Evolutionary conservation across 1,139 yeast species (phyloP).

Genomic region (Nakaseomyces glabratus): DNA sequence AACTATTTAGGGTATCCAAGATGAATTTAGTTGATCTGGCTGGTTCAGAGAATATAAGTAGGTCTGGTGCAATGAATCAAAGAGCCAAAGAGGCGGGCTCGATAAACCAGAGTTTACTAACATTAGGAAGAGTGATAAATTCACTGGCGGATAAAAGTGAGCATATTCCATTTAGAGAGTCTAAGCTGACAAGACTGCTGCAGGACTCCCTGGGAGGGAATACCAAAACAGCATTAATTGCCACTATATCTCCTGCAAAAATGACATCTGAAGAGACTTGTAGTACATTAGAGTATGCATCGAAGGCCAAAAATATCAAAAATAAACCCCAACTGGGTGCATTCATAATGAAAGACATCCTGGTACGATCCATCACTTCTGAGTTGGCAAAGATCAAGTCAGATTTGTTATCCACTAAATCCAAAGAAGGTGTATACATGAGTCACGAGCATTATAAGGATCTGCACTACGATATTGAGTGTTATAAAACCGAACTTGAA

Average conservation of each 20-base stretch:
- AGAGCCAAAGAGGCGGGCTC: slow-evolving; percentile 63
- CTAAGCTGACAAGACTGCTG: slow-evolving; percentile 51
- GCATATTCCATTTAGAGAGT: slow-evolving; percentile 59
- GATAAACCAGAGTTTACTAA: slow-evolving; percentile 54
- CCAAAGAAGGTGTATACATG: slow-evolving; percentile 55
- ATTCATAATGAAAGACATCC: slow-evolving; percentile 41
- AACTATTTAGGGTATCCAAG: slow-evolving; percentile 47
- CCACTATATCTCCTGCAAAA: slow-evolving; percentile 61
- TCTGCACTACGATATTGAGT: slow-evolving; percentile 88
- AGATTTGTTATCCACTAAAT: slow-evolving; percentile 52
- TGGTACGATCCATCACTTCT: slow-evolving; percentile 47
- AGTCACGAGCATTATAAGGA: slow-evolving; percentile 49
- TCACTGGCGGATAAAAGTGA: slow-evolving; percentile 37
- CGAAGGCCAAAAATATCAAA: slow-evolving; percentile 54
- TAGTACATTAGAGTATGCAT: slow-evolving; percentile 58
- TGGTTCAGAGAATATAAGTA: slow-evolving; percentile 61
- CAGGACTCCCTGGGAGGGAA: slow-evolving; percentile 63
- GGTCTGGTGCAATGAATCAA: slow-evolving; percentile 50
- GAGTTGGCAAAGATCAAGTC: slow-evolving; percentile 48
- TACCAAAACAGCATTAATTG: slow-evolving; percentile 56
- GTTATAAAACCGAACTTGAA: slow-evolving; percentile 92
- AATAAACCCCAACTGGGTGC: slow-evolving; percentile 50
- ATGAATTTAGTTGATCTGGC: slow-evolving; percentile 74
- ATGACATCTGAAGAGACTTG: slow-evolving; percentile 53
- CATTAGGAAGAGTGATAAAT: slow-evolving; percentile 58